These are phyloP conservation scores for Sisymbrium irio DNA, from an alignment of 345 rosid species.

Conservation along the genomic window DNA sequence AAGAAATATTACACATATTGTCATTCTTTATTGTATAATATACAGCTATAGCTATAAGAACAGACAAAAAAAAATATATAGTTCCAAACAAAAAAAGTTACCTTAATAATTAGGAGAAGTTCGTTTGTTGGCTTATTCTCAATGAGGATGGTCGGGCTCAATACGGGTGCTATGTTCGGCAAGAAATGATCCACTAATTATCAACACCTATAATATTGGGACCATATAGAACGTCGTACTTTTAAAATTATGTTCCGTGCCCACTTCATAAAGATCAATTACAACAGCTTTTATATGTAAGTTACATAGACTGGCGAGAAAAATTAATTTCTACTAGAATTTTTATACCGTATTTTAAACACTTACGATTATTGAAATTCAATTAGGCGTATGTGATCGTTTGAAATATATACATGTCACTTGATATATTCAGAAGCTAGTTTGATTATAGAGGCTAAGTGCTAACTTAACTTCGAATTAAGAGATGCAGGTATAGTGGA, in stretches of 20 bases:
- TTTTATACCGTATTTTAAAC: too few species aligned
- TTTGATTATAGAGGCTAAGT: neutral
- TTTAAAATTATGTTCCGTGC: neutral
- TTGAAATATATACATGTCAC: neutral
- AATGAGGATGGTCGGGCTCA: constrained; percentile 1
- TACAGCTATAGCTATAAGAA: neutral
- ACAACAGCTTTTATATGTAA: neutral
- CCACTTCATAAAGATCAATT: neutral
- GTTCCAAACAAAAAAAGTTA: too few species aligned
- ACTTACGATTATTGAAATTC: neutral
- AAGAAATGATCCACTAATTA: constrained; percentile 9
- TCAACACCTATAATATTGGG: neutral
- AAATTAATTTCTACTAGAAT: neutral
- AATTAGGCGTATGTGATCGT: neutral
- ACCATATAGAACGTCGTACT: constrained; percentile 13
- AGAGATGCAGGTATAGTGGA: constrained; percentile 11
- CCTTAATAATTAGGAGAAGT: neutral
- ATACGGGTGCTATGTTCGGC: neutral
- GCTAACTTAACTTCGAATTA: neutral
- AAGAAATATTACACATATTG: neutral
- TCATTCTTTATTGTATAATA: neutral
- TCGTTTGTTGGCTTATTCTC: constrained; percentile 2
- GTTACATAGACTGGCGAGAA: neutral
- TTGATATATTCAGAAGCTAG: neutral
- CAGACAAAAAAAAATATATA: neutral